These are phyloP conservation scores for Rhodotorula toruloides DNA, from an alignment of 768 basidiomycete genomes.

Conservation along the genomic window DNA sequence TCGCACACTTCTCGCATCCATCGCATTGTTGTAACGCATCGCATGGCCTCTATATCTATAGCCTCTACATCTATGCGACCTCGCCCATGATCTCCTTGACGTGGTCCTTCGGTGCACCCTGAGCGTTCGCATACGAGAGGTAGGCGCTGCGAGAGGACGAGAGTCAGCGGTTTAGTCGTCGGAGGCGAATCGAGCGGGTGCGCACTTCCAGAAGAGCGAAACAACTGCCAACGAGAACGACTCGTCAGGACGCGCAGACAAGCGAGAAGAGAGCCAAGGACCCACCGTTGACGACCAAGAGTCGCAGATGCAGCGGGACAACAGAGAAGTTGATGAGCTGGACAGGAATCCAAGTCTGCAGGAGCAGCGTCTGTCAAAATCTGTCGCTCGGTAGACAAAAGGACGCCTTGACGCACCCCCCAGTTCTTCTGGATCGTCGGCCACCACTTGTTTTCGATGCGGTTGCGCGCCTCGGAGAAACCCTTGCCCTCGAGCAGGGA, in stretches of 20 bases:
- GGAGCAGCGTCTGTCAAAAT: background rate
- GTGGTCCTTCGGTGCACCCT: slow-evolving; percentile 9
- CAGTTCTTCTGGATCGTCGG: slow-evolving; percentile 73
- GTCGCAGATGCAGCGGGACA: slow-evolving; percentile 69
- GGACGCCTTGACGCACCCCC: slow-evolving; percentile 49
- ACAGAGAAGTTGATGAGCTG: slow-evolving; percentile 70
- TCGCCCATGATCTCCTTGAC: slow-evolving; percentile 17
- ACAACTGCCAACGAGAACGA: background rate
- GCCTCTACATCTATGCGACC: background rate
- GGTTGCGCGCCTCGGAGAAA: slow-evolving; percentile 53
- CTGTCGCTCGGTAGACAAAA: slow-evolving; percentile 50
- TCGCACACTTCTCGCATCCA: background rate
- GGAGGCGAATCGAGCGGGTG: background rate
- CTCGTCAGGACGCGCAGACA: slow-evolving; percentile 49
- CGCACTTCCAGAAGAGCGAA: slow-evolving; percentile 28
- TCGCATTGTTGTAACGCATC: background rate
- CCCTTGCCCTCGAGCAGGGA: slow-evolving; percentile 71
- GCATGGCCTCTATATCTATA: background rate
- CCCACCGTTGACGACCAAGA: slow-evolving; percentile 66
- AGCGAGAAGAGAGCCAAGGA: slow-evolving; percentile 60
- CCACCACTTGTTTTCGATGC: slow-evolving; percentile 60
- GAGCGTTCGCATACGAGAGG: slow-evolving; percentile 36
- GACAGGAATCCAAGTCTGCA: slow-evolving; percentile 13
- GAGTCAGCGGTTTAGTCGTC: background rate
- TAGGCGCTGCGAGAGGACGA: slow-evolving; percentile 24